Evolutionary conservation across 106 monocot genomes (phyloP), one percentile per base, ranked within the genome.

Genomic region (Acanthochlamys bracteata): DNA sequence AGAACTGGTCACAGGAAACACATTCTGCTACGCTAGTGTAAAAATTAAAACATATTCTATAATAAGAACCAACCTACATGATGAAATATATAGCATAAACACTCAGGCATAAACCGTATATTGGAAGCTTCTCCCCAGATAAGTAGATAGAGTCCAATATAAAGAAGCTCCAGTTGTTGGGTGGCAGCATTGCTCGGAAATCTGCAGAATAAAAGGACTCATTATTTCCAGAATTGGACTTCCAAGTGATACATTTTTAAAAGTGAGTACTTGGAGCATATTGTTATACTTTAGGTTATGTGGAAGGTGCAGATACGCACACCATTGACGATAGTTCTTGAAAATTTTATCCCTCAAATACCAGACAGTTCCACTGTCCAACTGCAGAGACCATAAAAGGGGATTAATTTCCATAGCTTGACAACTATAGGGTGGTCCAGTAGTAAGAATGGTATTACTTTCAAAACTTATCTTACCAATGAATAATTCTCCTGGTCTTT

Each of bases 51-150:
- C 55, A 17, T 11, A 27, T 54, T n/a, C 13, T 16, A 8, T 42
- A 20, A 24, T 10, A 65, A 57, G 55, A 43, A 41, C 16, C 39
- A 10, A 2, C 71, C 72, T 65, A 92, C 92, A 79, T 99, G 92
- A 61, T 99, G 98, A 71, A 99, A 99, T 71, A 99, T 92, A 66
- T 92, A 92, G 75, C 83, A 83, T 17, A 99, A 65, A 68, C 98
- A 99, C 68, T 99, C 92, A 57, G 98, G 98, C 85, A 92, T 99
- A 64, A 88, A 99, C 11, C 92, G 82, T 57, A 86, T 25, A 65
- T 99, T 99, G 26, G 83, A 83, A 63, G 92, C 89, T 82, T 99
- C 98, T 68, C 92, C 98, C 98, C 98, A 99, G 13, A 99, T 92
- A 41, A 99, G 89, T 79, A 99, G 89, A 79, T 79, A 99, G 15